phyloP scores from a whole-genome alignment of 495 filamentous ascomycete genomes.

The Penicillium mononematosum region DNA sequence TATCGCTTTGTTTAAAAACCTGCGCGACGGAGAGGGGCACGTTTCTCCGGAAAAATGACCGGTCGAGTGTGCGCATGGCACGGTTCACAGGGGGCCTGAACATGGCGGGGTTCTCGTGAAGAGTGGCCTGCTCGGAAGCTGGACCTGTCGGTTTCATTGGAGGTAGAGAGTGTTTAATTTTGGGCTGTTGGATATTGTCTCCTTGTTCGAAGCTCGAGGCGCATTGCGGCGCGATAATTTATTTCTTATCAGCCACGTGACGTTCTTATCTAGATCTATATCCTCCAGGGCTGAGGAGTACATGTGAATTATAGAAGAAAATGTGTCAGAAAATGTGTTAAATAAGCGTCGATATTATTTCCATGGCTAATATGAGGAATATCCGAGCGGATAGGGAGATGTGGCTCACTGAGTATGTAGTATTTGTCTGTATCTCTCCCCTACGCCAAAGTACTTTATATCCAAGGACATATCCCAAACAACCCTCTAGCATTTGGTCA shows the following conservation, averaged over 20 bases:
- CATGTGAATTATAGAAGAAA: not conserved
- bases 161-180: conserved; percentile 6
- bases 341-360: not conserved
- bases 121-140: conserved; percentile 18
- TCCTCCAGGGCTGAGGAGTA: not conserved
- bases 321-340: not conserved
- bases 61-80: conserved; percentile 74
- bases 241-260: conserved; percentile 28
- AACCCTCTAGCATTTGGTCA: not conserved
- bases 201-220: conserved; percentile 12
- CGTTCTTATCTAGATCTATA: conserved; percentile 41
- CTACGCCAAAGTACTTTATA: not conserved
- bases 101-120: conserved; percentile 47
- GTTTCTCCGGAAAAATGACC: conserved; percentile 74
- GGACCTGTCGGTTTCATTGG: conserved; percentile 34
- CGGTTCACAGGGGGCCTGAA: conserved; percentile 84
- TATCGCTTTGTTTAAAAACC: conserved; percentile 67
- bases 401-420: not conserved
- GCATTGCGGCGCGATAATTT: conserved; percentile 12
- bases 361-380: not conserved
- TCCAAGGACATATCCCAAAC: too few species aligned
- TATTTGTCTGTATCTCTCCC: not conserved
- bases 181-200: conserved; percentile 6
- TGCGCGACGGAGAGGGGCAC: conserved; percentile 76
- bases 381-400: not conserved